Conservation (phyloP, 257 asterid genomes). For the Paraleonurus japonicus region DNA sequence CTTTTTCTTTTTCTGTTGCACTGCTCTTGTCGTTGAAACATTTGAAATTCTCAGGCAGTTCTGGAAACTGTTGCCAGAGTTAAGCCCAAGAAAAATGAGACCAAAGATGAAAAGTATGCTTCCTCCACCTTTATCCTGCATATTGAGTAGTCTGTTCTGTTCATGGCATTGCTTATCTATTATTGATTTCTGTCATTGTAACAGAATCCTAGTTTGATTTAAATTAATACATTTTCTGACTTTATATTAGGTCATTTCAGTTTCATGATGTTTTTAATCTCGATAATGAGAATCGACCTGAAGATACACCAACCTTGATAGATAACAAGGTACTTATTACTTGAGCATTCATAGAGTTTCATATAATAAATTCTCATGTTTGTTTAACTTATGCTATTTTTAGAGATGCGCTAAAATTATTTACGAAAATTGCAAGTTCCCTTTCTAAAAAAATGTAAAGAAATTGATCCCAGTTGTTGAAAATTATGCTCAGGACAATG, state of each 20-base stretch:
- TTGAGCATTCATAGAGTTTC: constrained; percentile 12
- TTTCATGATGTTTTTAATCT: constrained; percentile 68
- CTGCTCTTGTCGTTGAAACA: constrained; percentile 21
- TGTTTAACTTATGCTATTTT: constrained; percentile 14
- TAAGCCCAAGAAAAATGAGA: constrained; percentile 76
- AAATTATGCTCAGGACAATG: constrained; percentile 57
- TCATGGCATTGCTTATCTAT: constrained; percentile 22
- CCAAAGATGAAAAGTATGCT: constrained; percentile 72
- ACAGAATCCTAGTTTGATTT: constrained; percentile 21
- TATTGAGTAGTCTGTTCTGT: constrained; percentile 18
- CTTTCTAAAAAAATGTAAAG: constrained; percentile 10
- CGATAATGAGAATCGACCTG: constrained; percentile 65
- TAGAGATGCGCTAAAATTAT: constrained; percentile 3
- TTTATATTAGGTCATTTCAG: constrained; percentile 59
- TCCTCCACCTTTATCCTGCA: constrained; percentile 19
- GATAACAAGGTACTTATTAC: constrained; percentile 55
- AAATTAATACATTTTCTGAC: constrained; percentile 30
- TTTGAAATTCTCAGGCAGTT: constrained; percentile 61
- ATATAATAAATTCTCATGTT: constrained; percentile 9
- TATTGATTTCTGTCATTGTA: constrained; percentile 10
- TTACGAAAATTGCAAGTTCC: constrained; percentile 21
- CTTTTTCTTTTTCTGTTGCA: constrained; percentile 7
- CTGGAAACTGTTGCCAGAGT: constrained; percentile 88
- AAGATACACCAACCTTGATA: constrained; percentile 76
- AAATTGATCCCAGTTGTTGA: constrained; percentile 30